Evolutionary conservation across 225 moss, liverwort and hornwort species (phyloP).

Genomic region (Marchantia polymorpha): DNA sequence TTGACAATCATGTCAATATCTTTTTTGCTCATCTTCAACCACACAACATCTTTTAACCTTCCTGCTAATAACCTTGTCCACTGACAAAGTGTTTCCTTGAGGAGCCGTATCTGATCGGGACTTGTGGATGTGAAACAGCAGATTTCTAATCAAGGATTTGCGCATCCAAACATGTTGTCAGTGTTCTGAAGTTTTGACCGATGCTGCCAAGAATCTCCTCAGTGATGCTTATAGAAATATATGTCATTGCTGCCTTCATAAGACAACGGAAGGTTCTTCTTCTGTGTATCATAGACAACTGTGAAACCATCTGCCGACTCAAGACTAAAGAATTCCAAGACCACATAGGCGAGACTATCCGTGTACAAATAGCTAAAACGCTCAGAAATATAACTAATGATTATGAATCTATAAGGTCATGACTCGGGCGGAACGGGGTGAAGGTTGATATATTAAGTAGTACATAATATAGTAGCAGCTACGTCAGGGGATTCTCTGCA

Average conservation of each 20-base stretch:
- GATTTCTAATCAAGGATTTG: constrained; percentile 26
- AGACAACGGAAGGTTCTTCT: constrained; percentile 4
- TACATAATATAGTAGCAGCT: constrained; percentile 1
- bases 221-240: constrained; percentile 4
- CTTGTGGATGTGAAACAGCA: constrained; percentile 23
- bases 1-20: constrained; percentile 4
- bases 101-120: constrained; percentile 17
- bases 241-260: background rate
- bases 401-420: background rate
- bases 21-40: constrained; percentile 11
- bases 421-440: background rate
- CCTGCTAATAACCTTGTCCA: constrained; percentile 11
- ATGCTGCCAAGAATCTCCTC: constrained; percentile 8
- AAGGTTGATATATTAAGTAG: background rate
- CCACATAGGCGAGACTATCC: background rate
- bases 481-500: background rate
- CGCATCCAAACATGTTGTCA: constrained; percentile 25
- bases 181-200: constrained; percentile 31
- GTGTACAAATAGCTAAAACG: constrained; percentile 2
- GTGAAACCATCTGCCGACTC: constrained; percentile 6
- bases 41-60: background rate
- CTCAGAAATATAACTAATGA: background rate
- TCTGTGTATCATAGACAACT: constrained; percentile 15
- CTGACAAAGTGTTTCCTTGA: constrained; percentile 13
- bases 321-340: background rate